A percentile compares a stretch with the other conserved stretches of the same genome.
These are phyloP conservation scores for Cyberlindnera galapagoensis DNA, from an alignment of 805 yeast species.

Conservation along the genomic window DNA sequence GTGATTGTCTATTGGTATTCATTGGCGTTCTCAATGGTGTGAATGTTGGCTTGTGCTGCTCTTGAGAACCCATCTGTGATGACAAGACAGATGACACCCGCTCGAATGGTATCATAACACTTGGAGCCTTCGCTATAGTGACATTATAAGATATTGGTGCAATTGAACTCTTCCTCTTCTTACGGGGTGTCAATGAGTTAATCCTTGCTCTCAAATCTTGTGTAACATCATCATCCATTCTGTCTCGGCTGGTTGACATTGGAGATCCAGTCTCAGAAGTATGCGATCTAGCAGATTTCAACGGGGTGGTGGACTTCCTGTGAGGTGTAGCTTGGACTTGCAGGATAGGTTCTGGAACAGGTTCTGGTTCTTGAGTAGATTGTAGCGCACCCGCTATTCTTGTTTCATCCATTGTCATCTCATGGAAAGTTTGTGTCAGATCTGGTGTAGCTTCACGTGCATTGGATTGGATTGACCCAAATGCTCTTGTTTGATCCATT, in stretches of 20 bases:
- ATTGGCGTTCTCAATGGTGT: slow-evolving; percentile 21
- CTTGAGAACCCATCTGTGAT: slow-evolving; percentile 9
- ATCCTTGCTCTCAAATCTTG: slow-evolving; percentile 18
- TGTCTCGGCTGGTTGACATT: slow-evolving; percentile 20
- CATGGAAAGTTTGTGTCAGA: slow-evolving; percentile 3
- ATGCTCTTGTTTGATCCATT: slow-evolving; percentile 15
- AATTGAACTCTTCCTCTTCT: slow-evolving; percentile 11
- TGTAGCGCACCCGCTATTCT: slow-evolving; percentile 3
- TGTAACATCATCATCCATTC: slow-evolving; percentile 6
- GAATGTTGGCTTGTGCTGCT: slow-evolving; percentile 16
- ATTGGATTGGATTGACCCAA: slow-evolving; percentile 6
- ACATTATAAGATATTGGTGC: too few species aligned
- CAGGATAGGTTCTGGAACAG: not conserved
- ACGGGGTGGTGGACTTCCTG: slow-evolving; percentile 14
- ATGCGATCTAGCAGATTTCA: slow-evolving; percentile 22
- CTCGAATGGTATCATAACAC: slow-evolving; percentile 1
- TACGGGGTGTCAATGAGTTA: slow-evolving; percentile 23
- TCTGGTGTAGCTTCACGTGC: slow-evolving; percentile 2
- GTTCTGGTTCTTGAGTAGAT: not conserved
- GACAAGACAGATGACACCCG: slow-evolving; percentile 2
- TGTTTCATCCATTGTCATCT: slow-evolving; percentile 15
- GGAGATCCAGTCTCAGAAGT: slow-evolving; percentile 27
- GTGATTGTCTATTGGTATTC: slow-evolving; percentile 9
- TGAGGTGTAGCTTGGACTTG: not conserved
- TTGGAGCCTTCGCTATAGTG: not conserved